Conservation (phyloP, 2,329 filamentous ascomycete genomes). For the Neophaeococcomyces mojaviensis region DNA sequence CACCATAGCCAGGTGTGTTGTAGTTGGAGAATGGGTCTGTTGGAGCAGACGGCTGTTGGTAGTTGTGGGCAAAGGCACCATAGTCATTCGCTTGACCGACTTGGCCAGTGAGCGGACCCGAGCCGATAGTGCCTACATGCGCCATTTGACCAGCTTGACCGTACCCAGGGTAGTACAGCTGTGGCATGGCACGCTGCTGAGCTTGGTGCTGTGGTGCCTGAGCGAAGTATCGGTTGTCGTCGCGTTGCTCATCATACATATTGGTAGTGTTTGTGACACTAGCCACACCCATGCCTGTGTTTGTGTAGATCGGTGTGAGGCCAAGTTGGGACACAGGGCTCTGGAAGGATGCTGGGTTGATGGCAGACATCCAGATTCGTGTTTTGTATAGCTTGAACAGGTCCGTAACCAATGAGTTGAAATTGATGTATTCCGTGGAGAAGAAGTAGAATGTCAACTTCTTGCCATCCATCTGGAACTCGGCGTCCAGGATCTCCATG, state of each 20-base stretch:
- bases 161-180: conserved; percentile 5
- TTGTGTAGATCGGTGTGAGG: conserved; percentile 47
- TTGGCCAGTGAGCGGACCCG: background rate
- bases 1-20: background rate
- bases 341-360: conserved; percentile 93
- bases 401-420: conserved; percentile 94
- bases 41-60: background rate
- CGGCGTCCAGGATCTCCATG: conserved; percentile 97
- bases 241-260: conserved; percentile 1
- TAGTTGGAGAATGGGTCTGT: conserved; percentile 7
- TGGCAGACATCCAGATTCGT: conserved; percentile 98
- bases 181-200: conserved; percentile 3
- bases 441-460: conserved; percentile 99
- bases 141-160: conserved; percentile 5
- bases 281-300: conserved; percentile 7
- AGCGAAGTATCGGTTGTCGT: conserved; percentile 2
- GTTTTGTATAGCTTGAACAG: conserved; percentile 99
- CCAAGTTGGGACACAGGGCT: conserved; percentile 59
- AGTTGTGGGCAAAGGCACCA: background rate
- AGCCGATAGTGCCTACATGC: too few relatives aligned
- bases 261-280: background rate
- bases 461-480: conserved; percentile 99
- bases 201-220: conserved; percentile 2
- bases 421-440: conserved; percentile 91
- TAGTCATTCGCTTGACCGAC: background rate